Evolutionary conservation across 169 alveolate genomes (phyloP).

Genomic region (Nephromyces sp.): DNA sequence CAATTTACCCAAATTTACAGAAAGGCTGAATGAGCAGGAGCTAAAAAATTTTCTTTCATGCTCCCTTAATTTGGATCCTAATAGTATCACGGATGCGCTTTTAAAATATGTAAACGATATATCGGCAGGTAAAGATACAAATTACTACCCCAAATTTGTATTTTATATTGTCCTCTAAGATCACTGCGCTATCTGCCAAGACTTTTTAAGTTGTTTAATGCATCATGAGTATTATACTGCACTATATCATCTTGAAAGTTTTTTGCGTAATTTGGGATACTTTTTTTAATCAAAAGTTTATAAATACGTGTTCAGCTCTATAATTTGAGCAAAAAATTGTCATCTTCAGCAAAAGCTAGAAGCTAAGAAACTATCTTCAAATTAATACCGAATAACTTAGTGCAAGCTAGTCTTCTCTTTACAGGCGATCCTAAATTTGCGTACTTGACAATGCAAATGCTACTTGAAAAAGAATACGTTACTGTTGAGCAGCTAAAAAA

Average conservation of each 20-base stretch:
- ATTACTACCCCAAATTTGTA: neutral
- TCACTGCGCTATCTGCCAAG: too few relatives aligned
- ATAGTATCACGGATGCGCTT: constrained; percentile 31
- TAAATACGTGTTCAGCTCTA: too few relatives aligned
- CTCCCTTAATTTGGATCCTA: constrained; percentile 30
- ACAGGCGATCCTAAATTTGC: constrained; percentile 33
- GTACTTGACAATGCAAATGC: constrained; percentile 20
- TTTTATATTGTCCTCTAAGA: neutral
- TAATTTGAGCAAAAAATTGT: too few relatives aligned
- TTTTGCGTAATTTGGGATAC: too few relatives aligned
- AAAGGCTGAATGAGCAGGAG: constrained; percentile 32
- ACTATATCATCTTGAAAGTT: too few relatives aligned
- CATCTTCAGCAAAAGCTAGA: too few relatives aligned
- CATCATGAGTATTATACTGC: too few relatives aligned
- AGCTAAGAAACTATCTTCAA: too few relatives aligned
- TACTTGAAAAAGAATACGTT: constrained; percentile 25
- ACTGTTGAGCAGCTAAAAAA: constrained; percentile 12
- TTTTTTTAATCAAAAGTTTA: too few relatives aligned
- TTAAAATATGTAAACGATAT: constrained; percentile 53
- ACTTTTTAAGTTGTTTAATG: too few relatives aligned
- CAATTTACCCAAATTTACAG: neutral
- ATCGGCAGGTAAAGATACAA: constrained; percentile 38
- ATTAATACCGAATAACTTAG: too few relatives aligned
- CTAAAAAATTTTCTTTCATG: constrained; percentile 43
- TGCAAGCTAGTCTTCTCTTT: too few relatives aligned